Conservation (phyloP, 331 rosid species). For the Malus hybrid region DNA sequence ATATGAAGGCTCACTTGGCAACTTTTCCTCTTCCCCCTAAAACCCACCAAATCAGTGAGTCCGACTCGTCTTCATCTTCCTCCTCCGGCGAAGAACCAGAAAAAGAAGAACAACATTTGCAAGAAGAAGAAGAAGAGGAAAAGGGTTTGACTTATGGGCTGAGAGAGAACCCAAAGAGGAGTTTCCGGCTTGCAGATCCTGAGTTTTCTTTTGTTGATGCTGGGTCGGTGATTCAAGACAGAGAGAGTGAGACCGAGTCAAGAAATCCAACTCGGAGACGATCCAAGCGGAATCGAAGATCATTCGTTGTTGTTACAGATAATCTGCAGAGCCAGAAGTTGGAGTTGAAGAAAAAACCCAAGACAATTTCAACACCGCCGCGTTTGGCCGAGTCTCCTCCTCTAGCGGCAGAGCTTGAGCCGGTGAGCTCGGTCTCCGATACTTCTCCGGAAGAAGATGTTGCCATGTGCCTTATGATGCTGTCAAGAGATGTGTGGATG, state of each 20-base stretch:
- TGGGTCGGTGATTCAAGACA: conserved; percentile 48
- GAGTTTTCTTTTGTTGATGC: conserved; percentile 37
- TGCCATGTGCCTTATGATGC: conserved; percentile 73
- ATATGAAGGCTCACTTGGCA: conserved; percentile 81
- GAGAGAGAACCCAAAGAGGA: conserved; percentile 55
- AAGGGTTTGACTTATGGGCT: conserved; percentile 36
- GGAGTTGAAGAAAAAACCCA: conserved; percentile 13
- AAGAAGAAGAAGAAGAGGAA: conserved; percentile 27
- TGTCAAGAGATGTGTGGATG: conserved; percentile 66
- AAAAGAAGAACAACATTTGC: neutral
- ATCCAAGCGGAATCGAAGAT: conserved; percentile 45
- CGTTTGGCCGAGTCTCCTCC: conserved; percentile 22
- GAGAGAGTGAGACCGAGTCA: conserved; percentile 80
- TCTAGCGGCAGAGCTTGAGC: conserved; percentile 25
- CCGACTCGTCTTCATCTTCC: conserved; percentile 22
- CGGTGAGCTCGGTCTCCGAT: conserved; percentile 56
- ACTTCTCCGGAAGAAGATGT: conserved; percentile 66
- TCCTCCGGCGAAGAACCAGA: conserved; percentile 22
- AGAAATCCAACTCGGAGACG: conserved; percentile 62
- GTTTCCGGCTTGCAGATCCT: conserved; percentile 56
- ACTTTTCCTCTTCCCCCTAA: conserved; percentile 58
- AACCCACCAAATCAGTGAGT: conserved; percentile 11
- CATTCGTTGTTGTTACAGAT: neutral
- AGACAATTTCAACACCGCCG: conserved; percentile 11
- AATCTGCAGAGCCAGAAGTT: conserved; percentile 6